phyloP scores from a whole-genome alignment of 768 basidiomycete species.

The Kwoniella bestiolae region DNA sequence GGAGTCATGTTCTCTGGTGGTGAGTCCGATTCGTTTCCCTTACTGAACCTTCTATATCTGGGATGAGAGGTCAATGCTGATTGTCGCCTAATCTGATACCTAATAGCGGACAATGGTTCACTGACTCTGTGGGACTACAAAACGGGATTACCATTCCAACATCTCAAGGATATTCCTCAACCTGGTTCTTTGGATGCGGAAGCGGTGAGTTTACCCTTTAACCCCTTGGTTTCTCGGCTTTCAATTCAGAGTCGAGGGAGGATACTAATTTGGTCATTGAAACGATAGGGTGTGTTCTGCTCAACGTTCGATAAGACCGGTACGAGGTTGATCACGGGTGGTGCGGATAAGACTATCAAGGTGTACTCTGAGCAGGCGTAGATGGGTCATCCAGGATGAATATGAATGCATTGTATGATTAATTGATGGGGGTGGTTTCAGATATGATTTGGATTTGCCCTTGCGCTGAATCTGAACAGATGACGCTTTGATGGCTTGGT shows the following conservation, averaged over 20 bases:
- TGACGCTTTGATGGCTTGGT: too few relatives aligned
- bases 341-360: conserved; percentile 99
- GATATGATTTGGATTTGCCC: too few relatives aligned
- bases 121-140: conserved; percentile 93
- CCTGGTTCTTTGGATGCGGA: conserved; percentile 98
- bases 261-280: background rate
- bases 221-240: background rate
- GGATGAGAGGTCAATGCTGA: too few relatives aligned
- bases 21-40: conserved; percentile 57
- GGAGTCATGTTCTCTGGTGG: conserved; percentile 98
- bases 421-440: too few relatives aligned
- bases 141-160: conserved; percentile 93
- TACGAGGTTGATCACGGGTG: conserved; percentile 83
- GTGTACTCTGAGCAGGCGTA: conserved; percentile 54
- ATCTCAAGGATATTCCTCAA: conserved; percentile 89
- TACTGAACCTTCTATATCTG: background rate
- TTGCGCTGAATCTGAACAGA: background rate
- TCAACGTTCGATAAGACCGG: conserved; percentile 97
- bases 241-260: background rate
- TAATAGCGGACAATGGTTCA: conserved; percentile 86
- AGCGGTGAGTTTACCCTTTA: conserved; percentile 60
- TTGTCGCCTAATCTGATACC: conserved; percentile 11
- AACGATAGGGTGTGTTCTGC: conserved; percentile 76
- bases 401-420: conserved; percentile 11
- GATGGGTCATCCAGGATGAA: background rate